Percentiles rank a stretch among this genome's conserved stretches.
Conservation (phyloP, 2,329 filamentous ascomycete genomes). For the Arthrinium phaeospermum region DNA sequence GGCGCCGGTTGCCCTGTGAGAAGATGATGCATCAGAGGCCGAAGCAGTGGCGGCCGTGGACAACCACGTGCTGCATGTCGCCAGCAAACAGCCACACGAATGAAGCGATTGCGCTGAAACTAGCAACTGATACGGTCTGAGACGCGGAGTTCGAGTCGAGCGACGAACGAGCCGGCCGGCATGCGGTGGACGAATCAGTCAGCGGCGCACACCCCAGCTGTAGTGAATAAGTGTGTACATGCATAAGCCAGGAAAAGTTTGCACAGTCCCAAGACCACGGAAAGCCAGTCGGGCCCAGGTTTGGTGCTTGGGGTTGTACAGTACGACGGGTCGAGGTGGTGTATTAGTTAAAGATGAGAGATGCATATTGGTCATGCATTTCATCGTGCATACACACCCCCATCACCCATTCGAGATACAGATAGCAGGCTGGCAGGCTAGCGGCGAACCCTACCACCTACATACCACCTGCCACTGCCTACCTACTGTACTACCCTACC, state of each 20-base stretch:
- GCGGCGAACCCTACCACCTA: too few species aligned
- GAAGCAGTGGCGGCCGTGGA: background rate
- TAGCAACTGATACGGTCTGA: background rate
- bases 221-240: background rate
- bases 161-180: background rate
- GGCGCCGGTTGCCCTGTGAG: too few species aligned
- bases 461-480: too few species aligned
- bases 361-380: constrained; percentile 15
- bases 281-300: background rate
- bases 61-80: background rate
- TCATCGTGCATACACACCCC: background rate
- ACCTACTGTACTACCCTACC: too few species aligned
- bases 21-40: too few species aligned
- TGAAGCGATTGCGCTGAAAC: background rate
- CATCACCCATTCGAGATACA: background rate
- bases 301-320: background rate
- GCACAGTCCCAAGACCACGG: constrained; percentile 12
- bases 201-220: background rate
- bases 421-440: background rate
- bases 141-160: background rate
- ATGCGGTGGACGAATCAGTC: background rate
- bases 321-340: background rate
- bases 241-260: constrained; percentile 12
- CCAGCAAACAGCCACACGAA: background rate
- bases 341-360: background rate